Evolutionary conservation across 768 basidiomycete species (phyloP), one percentile per base, ranked within the genome.

Genomic region (Suillus decipiens): DNA sequence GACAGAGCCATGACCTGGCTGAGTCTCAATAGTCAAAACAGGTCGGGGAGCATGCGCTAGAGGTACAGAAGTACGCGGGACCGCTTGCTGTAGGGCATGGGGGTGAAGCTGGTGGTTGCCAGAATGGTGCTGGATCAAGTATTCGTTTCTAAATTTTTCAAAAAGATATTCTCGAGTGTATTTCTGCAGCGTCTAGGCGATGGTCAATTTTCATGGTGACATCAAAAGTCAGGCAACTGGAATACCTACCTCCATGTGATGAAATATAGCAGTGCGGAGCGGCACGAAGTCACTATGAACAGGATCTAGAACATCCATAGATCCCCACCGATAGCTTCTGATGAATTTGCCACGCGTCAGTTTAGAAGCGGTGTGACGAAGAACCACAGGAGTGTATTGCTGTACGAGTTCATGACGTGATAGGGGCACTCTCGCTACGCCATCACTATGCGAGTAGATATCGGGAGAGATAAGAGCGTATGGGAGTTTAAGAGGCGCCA

Each of bases 391-490:
- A 65, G 86, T 83, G 80, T 93, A 92, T 73, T 89, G 88, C 51
- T 86, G 84, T 55, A 88, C 81, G 33, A 92, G 82, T 69, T 92
- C 90, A 69, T 89, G 86, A 55, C 91, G 87, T 11, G 88, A 83
- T 24, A 78, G 81, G 33, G 82, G 74, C 33, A 79, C 76, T 63
- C 87, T 81, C 47, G 82, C 75, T 60, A 92, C 87, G 11, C 92
- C 92, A 71, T 93, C 92, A 73, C 89, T 90, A 76, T 93, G 90
- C 58, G 90, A 89, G 76, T 92, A 93, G 61, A 84, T 81, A 76
- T 93, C 92, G 22, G 92, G 92, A 9, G 92, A 89, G 70, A 92
- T 86, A 72, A 93, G 83, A 17, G 92, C 89, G 76, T 91, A 93
- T n/a, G 92, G 92, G 60, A 93, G 82, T 62, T 88, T 85, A 69